Percentiles rank a stretch among this genome's conserved stretches.
phyloP scores from a whole-genome alignment of 495 filamentous ascomycete species.

The Hypoxylon rickii region DNA sequence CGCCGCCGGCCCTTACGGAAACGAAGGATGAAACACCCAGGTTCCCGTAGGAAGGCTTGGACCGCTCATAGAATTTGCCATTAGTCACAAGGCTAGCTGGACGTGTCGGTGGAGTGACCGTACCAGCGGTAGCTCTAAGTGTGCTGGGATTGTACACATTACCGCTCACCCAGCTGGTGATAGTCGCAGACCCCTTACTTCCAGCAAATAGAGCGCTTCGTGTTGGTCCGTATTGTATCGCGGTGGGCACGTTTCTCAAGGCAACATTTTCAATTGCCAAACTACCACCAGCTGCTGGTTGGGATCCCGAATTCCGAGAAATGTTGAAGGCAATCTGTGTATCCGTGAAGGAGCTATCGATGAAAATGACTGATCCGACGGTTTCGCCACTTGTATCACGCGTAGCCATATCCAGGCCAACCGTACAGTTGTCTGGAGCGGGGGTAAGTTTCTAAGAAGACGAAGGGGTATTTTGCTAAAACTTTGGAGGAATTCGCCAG shows the following conservation, averaged over 20 bases:
- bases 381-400: conserved; percentile 46
- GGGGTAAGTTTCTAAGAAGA: conserved; percentile 3
- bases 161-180: conserved; percentile 53
- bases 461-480: too few species aligned
- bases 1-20: conserved; percentile 72
- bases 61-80: conserved; percentile 60
- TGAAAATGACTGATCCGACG: conserved; percentile 74
- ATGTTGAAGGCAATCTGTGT: conserved; percentile 58
- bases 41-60: conserved; percentile 72
- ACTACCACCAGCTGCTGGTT: conserved; percentile 53
- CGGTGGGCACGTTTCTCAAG: conserved; percentile 58
- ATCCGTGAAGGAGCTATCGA: conserved; percentile 76
- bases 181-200: conserved; percentile 53
- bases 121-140: conserved; percentile 40
- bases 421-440: conserved; percentile 56
- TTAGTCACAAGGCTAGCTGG: conserved; percentile 42
- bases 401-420: conserved; percentile 67
- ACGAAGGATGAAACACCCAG: conserved; percentile 60
- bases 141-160: conserved; percentile 47
- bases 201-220: conserved; percentile 59
- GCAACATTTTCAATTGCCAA: conserved; percentile 68
- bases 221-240: conserved; percentile 58
- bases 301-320: conserved; percentile 55
- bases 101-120: conserved; percentile 44
- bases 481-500: too few species aligned